A percentile compares a stretch with the other conserved stretches of the same genome.
Evolutionary conservation across 805 yeast genomes (phyloP).

Genomic region (Kuraishia capsulata): DNA sequence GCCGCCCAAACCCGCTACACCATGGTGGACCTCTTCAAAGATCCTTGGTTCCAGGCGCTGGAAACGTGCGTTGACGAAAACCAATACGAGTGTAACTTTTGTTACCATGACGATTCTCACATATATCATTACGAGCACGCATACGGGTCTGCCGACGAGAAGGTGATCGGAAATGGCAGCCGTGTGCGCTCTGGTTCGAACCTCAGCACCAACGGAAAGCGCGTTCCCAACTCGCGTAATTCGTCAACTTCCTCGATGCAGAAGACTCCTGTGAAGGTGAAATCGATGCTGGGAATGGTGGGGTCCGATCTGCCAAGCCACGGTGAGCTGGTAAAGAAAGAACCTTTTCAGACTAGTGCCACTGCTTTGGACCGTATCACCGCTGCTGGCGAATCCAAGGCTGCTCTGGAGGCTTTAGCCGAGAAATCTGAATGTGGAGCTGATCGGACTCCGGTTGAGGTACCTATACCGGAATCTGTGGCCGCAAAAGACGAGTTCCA

Average conservation of each 20-base stretch:
- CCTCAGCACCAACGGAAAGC: not conserved
- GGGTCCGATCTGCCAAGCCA: not conserved
- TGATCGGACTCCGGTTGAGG: not conserved
- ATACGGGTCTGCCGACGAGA: not conserved
- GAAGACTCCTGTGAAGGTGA: not conserved
- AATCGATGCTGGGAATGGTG: constrained; percentile 3
- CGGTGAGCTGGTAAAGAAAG: not conserved
- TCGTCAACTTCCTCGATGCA: not conserved
- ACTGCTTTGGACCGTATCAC: no score
- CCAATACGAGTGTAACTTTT: constrained; percentile 16
- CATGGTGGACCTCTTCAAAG: constrained; percentile 47
- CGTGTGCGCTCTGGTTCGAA: not conserved
- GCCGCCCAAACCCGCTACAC: constrained; percentile 45
- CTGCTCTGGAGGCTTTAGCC: not conserved
- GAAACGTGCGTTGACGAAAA: constrained; percentile 57
- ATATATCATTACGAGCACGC: not conserved
- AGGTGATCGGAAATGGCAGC: not conserved
- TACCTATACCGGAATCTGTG: not conserved
- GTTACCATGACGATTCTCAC: constrained; percentile 5
- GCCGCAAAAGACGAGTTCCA: not conserved
- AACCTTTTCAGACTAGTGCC: no score
- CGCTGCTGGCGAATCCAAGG: not conserved
- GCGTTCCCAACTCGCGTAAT: not conserved
- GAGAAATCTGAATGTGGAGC: not conserved
- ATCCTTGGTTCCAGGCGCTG: constrained; percentile 56